Evolutionary conservation across 2,329 filamentous ascomycete species (phyloP), one percentile per base, ranked within the genome.

Genomic region (Colletotrichum truncatum): DNA sequence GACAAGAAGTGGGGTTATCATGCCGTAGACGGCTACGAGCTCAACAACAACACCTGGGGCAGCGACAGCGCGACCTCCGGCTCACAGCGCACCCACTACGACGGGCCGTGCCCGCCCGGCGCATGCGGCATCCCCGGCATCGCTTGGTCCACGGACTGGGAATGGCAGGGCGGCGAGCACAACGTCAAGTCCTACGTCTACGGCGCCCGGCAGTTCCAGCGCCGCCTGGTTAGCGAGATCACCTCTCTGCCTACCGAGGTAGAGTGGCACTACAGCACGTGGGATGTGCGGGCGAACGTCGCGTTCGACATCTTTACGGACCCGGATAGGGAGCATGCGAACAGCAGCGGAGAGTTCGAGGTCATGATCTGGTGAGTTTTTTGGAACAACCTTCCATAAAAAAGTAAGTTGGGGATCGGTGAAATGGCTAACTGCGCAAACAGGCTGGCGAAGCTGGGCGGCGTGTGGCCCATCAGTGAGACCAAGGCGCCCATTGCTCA

Each of bases 281-380:
- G 74, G 53, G 72, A 77, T 58, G 73, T 89, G 51, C 77, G 86
- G 32, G 85, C 86, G 55, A 82, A 90, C 70, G 87, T 91, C 14
- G 80, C 87, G 12, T 90, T 88, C 71, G 87, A 90, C 72, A 75
- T 90, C 53, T 90, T 90, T 77, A 87, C 87, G 14, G 78, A 79
- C 7, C 72, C 75, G 26, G 79, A 83, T 41, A 68, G 68, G 16
- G 65, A 73, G 25, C 73, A 73, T 46, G 63, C 56, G 38, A 75
- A 71, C 55, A 72, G 63, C 39, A 78, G 79, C 16, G 80, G 84
- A 2, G 75, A 76, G 28, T 89, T 87, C 71, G 89, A 91, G 75
- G 79, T 91, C 70, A 91, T 91, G 88, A 82, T 91, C 69, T 91
- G 89, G 88, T 74, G 58, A 28, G 70, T 59, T 9, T 4, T 7